phyloP scores from a whole-genome alignment of 768 basidiomycete genomes.

The Panus rudis region DNA sequence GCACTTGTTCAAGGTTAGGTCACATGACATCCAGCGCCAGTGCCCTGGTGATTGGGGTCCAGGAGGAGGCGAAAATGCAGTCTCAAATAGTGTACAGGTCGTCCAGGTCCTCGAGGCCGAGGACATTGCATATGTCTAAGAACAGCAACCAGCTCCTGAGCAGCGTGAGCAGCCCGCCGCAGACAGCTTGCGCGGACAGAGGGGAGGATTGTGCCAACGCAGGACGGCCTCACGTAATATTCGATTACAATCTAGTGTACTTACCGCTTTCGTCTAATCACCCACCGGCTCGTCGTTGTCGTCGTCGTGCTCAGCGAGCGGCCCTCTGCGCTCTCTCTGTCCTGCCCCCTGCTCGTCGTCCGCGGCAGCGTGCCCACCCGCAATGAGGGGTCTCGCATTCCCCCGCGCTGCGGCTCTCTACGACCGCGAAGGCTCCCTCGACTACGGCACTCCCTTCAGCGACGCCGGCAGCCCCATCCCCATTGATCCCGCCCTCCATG shows the following conservation, averaged over 20 bases:
- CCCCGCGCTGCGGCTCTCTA: constrained; percentile 34
- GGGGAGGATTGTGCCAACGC: too few species aligned
- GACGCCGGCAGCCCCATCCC: constrained; percentile 51
- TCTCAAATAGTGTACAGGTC: too few species aligned
- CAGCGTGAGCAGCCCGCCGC: too few species aligned
- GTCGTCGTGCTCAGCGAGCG: constrained; percentile 30
- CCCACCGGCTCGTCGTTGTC: constrained; percentile 29
- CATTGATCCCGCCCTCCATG: constrained; percentile 77
- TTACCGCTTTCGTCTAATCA: constrained; percentile 12
- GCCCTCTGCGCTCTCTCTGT: constrained; percentile 13
- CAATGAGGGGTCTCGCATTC: constrained; percentile 60
- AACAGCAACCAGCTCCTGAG: too few species aligned
- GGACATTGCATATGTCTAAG: too few species aligned
- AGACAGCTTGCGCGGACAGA: too few species aligned
- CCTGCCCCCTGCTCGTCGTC: constrained; percentile 10
- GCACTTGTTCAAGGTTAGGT: too few species aligned
- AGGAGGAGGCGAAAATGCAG: too few species aligned
- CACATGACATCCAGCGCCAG: too few species aligned
- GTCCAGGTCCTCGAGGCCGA: too few species aligned
- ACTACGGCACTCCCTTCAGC: constrained; percentile 52
- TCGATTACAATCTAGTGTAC: constrained; percentile 9
- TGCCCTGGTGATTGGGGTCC: too few species aligned
- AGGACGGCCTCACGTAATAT: too few species aligned
- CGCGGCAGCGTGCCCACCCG: constrained; percentile 4
- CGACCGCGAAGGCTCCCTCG: constrained; percentile 52